A percentile compares a stretch with the other conserved stretches of the same genome.
These are phyloP conservation scores for Suillus alpinus DNA, from an alignment of 768 basidiomycete genomes.

Conservation along the genomic window DNA sequence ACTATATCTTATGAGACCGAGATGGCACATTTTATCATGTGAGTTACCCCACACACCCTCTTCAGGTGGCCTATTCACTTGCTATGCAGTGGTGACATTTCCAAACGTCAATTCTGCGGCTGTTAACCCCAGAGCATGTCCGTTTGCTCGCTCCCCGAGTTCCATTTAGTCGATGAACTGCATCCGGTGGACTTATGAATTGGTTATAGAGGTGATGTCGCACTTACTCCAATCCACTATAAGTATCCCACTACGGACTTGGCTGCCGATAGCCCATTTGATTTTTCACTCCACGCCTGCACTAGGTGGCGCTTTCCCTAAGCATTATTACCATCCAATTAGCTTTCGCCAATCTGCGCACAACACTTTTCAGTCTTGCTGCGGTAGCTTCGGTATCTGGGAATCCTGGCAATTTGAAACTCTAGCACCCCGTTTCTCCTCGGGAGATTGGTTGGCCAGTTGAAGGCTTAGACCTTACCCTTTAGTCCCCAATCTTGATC, in stretches of 20 bases:
- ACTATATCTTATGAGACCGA: too few species aligned
- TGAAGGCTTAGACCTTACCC: too few species aligned
- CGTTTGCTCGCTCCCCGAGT: neutral
- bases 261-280: neutral
- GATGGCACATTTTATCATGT: too few species aligned
- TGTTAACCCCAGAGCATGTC: neutral
- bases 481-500: too few species aligned
- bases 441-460: too few species aligned
- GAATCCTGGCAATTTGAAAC: too few species aligned
- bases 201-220: neutral
- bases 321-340: neutral
- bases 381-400: neutral
- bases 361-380: neutral
- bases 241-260: neutral
- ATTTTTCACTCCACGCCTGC: neutral
- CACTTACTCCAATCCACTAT: neutral
- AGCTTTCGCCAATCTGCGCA: neutral
- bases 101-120: neutral
- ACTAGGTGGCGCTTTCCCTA: neutral
- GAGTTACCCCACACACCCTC: too few species aligned
- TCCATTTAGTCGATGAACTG: neutral
- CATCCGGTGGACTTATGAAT: neutral
- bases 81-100: neutral
- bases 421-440: too few species aligned
- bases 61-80: neutral